Conservation (phyloP, 345 rosid genomes). For the Citrus maxima region DNA sequence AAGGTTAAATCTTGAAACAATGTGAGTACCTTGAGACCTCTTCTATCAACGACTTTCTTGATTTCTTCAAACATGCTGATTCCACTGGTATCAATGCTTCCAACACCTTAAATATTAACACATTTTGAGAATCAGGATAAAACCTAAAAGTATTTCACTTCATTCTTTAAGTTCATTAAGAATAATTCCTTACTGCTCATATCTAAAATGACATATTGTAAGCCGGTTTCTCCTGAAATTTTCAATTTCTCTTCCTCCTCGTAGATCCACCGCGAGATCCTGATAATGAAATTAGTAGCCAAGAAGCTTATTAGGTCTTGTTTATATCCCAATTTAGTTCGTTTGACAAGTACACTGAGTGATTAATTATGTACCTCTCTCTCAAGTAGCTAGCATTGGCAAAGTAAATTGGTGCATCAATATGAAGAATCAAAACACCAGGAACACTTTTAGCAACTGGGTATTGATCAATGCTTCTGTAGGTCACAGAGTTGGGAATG, state of each 20-base stretch:
- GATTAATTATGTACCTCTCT: conserved; percentile 52
- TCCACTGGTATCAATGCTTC: conserved; percentile 93
- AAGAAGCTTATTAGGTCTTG: background rate
- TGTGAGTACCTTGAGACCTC: conserved; percentile 56
- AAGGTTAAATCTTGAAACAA: too few species aligned
- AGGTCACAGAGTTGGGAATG: conserved; percentile 72
- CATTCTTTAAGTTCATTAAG: background rate
- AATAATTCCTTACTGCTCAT: conserved; percentile 51
- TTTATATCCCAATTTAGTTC: too few species aligned
- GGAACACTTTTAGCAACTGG: conserved; percentile 55
- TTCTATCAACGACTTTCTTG: conserved; percentile 51
- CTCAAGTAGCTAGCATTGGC: conserved; percentile 88
- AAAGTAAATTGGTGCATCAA: conserved; percentile 84
- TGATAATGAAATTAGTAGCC: conserved; percentile 14
- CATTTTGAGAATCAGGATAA: background rate
- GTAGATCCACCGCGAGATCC: conserved; percentile 84
- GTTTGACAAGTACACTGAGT: background rate
- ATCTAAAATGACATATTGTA: conserved; percentile 76
- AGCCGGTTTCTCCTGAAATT: conserved; percentile 49
- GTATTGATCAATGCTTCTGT: conserved; percentile 81
- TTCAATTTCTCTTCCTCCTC: conserved; percentile 76
- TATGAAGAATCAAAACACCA: conserved; percentile 77
- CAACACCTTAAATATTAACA: conserved; percentile 47
- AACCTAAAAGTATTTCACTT: background rate
- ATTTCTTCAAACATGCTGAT: conserved; percentile 88